Evolutionary conservation across 2,329 filamentous ascomycete genomes (phyloP), one percentile per base, ranked within the genome.

Genomic region (Clarireedia hainanense): DNA sequence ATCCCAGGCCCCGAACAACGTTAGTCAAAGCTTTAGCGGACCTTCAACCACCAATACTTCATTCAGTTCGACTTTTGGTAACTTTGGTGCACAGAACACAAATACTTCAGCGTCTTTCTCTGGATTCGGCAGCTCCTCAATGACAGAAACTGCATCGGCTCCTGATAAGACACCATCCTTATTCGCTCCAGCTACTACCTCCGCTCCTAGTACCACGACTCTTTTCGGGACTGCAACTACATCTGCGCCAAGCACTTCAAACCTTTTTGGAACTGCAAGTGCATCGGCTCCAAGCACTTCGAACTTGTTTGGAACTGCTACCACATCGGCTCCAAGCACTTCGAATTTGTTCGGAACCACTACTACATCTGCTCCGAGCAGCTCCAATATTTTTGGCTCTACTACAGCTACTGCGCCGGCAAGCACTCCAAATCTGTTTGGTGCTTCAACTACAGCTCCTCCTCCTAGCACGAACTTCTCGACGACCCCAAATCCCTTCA

Each of bases 261-360:
- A 34, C 9, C 30, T 34, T 12, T 34, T 34, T 34, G 30, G 30
- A 34, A 12, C 30, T 34, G 10, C 10, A 4, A 34, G 10, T 34
- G 47, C 30, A 40, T 57, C 58, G 39, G 50, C 54, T 42, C 47
- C 30, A 20, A 50, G 26, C n/a, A 26, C 45, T 27, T 42, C 52
- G 14, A 55, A 55, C 42, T 9, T 55, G 4, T 58, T 58, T 34
- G 57, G 53, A 24, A 24, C 45, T 24, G 46, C 43, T 9, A 37
- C 52, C 40, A 39, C 48, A 23, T 40, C 50, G 17, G 54, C 57
- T 34, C 39, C 53, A 46, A 58, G 36, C 26, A 48, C 45, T 15
- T 20, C 20, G 20, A 54, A 42, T 40, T 30, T 58, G 6, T 59
- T 61, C 48, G 56, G 58, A n/a, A 54, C 52, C 23, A 42, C 17